phyloP scores from a whole-genome alignment of 2,329 filamentous ascomycete species.

The Xylaria multiplex region DNA sequence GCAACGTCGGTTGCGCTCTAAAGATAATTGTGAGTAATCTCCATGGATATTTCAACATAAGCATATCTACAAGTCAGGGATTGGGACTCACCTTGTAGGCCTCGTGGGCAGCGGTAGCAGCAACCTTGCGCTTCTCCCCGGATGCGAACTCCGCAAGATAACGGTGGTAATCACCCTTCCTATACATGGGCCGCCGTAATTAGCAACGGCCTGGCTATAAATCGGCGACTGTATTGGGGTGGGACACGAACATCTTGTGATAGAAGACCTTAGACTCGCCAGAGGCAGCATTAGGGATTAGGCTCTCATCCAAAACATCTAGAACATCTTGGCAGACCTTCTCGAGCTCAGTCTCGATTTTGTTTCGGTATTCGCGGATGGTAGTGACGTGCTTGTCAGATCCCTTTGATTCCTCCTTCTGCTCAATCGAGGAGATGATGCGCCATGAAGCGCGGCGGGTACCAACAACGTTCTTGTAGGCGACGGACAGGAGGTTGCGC shows the following conservation, averaged over 20 bases:
- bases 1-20: slow-evolving; percentile 97
- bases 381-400: slow-evolving; percentile 92
- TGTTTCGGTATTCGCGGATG: slow-evolving; percentile 97
- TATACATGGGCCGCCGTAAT: slow-evolving; percentile 51
- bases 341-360: slow-evolving; percentile 97
- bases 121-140: slow-evolving; percentile 90
- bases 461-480: slow-evolving; percentile 99
- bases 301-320: slow-evolving; percentile 88
- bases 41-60: neutral
- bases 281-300: slow-evolving; percentile 95
- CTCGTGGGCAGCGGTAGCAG: slow-evolving; percentile 87
- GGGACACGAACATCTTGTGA: slow-evolving; percentile 91
- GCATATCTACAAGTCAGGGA: neutral
- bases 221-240: slow-evolving; percentile 1
- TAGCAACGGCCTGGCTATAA: slow-evolving; percentile 27
- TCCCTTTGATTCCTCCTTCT: slow-evolving; percentile 99
- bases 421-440: slow-evolving; percentile 99
- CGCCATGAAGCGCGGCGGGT: slow-evolving; percentile 98
- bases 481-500: slow-evolving; percentile 97
- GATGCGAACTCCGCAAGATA: slow-evolving; percentile 94
- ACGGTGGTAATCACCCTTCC: slow-evolving; percentile 98
- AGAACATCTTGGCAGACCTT: slow-evolving; percentile 98
- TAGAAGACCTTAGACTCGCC: slow-evolving; percentile 99
- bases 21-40: slow-evolving; percentile 37
- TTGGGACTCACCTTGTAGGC: slow-evolving; percentile 86